Conservation (phyloP, 179 eudicot species). For the Corrigiola litoralis region DNA sequence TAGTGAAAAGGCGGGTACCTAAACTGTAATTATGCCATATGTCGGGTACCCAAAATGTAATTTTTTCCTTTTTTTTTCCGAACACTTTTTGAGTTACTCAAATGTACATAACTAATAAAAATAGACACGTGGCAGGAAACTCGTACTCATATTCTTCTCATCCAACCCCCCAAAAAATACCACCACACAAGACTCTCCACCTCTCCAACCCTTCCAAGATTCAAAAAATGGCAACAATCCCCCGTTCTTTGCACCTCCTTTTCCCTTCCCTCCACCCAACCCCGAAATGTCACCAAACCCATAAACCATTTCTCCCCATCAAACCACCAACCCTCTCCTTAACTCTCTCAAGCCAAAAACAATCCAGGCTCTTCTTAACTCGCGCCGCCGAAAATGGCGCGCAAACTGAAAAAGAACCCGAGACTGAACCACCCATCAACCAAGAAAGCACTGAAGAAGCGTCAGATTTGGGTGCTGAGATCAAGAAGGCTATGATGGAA, state of each 20-base stretch:
- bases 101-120: no score
- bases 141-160: no score
- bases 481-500: conserved; percentile 45
- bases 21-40: no score
- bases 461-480: conserved; percentile 41
- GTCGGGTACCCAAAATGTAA: no score
- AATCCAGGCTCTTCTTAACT: neutral
- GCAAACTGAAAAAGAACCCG: conserved; percentile 16
- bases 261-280: conserved; percentile 7
- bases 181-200: neutral
- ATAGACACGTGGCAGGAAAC: no score
- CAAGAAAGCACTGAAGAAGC: conserved; percentile 4
- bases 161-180: neutral
- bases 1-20: no score
- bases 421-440: neutral
- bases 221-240: conserved; percentile 7
- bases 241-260: conserved; percentile 7
- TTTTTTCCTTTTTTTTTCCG: no score
- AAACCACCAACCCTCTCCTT: neutral
- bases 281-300: conserved; percentile 8
- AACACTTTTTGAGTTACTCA: no score
- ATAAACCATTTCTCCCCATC: neutral
- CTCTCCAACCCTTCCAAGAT: no score
- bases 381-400: conserved; percentile 27
- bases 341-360: neutral